phyloP scores from a whole-genome alignment of 306 rosid genomes.

The Vigna nakashimae region DNA sequence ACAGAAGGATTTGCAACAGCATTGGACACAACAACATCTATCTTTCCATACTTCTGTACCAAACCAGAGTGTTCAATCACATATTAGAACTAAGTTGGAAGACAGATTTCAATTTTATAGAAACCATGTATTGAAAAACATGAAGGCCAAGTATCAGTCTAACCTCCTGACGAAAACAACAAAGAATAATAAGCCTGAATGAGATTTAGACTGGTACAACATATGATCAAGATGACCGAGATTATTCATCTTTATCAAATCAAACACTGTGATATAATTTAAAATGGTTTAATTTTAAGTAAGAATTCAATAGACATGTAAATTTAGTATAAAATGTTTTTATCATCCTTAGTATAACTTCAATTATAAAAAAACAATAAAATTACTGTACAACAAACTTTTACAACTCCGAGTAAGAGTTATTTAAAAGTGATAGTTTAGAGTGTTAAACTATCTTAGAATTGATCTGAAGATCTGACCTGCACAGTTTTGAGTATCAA shows the following conservation, averaged over 20 bases:
- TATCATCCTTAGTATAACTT: background rate
- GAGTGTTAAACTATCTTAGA: background rate
- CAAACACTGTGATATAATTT: background rate
- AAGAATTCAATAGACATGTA: background rate
- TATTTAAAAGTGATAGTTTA: background rate
- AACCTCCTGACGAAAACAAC: slow-evolving; percentile 28
- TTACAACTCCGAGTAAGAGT: no score
- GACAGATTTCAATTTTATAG: background rate
- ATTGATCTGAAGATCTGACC: slow-evolving; percentile 50
- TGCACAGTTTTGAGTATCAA: slow-evolving; percentile 74
- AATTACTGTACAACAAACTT: no score
- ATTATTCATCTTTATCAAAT: background rate
- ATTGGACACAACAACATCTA: slow-evolving; percentile 90
- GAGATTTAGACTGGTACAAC: slow-evolving; percentile 4
- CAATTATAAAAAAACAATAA: no score
- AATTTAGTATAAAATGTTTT: background rate
- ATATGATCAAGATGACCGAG: slow-evolving; percentile 1
- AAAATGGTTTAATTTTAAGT: no score
- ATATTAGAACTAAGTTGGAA: slow-evolving; percentile 18
- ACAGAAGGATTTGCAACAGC: slow-evolving; percentile 94
- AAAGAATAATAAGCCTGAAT: background rate
- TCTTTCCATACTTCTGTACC: slow-evolving; percentile 84
- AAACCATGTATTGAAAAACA: background rate
- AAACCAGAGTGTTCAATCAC: slow-evolving; percentile 42
- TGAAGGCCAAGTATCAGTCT: slow-evolving; percentile 25